Evolutionary conservation across 352 stramenopile genomes (phyloP).

Genomic region (Phytopythium cucurbitacearum): DNA sequence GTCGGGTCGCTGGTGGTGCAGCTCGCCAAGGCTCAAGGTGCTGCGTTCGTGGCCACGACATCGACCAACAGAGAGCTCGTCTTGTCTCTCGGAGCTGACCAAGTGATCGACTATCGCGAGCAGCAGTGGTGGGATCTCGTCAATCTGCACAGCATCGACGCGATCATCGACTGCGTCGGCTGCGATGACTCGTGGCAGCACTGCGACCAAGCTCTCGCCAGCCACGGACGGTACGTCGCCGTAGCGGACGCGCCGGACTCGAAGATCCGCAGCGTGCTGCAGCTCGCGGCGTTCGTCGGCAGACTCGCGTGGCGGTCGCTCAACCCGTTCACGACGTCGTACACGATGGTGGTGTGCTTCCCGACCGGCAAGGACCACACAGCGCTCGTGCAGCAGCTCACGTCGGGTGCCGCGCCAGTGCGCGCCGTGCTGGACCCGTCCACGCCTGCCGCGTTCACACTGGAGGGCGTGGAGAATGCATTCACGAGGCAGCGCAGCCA

Average conservation of each 20-base stretch:
- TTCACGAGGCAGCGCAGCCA: constrained; percentile 59
- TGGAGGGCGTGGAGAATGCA: constrained; percentile 41
- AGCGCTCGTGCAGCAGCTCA: constrained; percentile 34
- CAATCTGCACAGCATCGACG: constrained; percentile 20
- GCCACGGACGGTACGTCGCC: constrained; percentile 27
- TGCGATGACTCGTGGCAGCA: constrained; percentile 28
- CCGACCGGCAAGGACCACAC: constrained; percentile 30
- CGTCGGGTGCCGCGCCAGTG: too few relatives aligned
- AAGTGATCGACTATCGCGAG: constrained; percentile 46
- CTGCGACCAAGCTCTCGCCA: constrained; percentile 15
- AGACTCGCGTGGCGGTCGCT: constrained; percentile 14
- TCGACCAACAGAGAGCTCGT: constrained; percentile 42
- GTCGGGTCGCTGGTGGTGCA: constrained; percentile 74
- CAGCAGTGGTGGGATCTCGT: constrained; percentile 45
- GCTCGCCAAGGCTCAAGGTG: constrained; percentile 38
- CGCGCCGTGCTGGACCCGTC: constrained; percentile 52
- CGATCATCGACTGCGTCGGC: constrained; percentile 43
- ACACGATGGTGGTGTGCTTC: constrained; percentile 29
- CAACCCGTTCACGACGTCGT: constrained; percentile 30
- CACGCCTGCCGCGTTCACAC: constrained; percentile 65
- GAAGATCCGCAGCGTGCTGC: constrained; percentile 12
- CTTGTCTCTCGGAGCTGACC: constrained; percentile 38
- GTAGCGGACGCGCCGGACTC: constrained; percentile 22
- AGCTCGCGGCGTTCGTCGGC: constrained; percentile 23
- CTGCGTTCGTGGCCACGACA: constrained; percentile 58